Evolutionary conservation across 345 rosid genomes (phyloP).

Genomic region (Moricandia moricandioides): DNA sequence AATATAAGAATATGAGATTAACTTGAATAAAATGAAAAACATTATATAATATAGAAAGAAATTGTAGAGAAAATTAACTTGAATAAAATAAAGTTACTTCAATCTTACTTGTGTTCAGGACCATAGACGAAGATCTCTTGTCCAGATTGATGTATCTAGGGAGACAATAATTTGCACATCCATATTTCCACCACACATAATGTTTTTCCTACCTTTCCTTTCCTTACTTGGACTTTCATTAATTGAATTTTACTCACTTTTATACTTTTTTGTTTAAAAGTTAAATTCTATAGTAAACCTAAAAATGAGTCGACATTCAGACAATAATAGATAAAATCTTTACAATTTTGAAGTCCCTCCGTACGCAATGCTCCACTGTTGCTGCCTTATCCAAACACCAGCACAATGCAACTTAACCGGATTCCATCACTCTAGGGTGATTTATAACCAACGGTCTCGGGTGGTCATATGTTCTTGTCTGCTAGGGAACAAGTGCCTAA

Average conservation of each 20-base stretch:
- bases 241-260: neutral
- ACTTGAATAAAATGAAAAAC: no score
- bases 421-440: neutral
- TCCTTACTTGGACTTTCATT: neutral
- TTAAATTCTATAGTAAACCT: neutral
- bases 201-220: neutral
- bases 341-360: neutral
- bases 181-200: no score
- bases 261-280: no score
- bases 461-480: neutral
- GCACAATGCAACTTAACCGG: neutral
- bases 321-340: neutral
- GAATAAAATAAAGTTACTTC: neutral
- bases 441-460: neutral
- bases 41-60: no score
- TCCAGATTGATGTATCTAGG: neutral
- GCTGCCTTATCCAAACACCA: neutral
- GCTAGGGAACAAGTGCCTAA: neutral
- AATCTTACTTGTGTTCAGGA: neutral
- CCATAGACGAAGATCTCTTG: neutral
- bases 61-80: no score
- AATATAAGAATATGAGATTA: neutral
- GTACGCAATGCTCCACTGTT: neutral
- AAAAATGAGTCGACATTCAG: neutral
- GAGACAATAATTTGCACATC: neutral